These are phyloP conservation scores for Elsinoe ampelina DNA, from an alignment of 2,329 filamentous ascomycete genomes.

Conservation along the genomic window DNA sequence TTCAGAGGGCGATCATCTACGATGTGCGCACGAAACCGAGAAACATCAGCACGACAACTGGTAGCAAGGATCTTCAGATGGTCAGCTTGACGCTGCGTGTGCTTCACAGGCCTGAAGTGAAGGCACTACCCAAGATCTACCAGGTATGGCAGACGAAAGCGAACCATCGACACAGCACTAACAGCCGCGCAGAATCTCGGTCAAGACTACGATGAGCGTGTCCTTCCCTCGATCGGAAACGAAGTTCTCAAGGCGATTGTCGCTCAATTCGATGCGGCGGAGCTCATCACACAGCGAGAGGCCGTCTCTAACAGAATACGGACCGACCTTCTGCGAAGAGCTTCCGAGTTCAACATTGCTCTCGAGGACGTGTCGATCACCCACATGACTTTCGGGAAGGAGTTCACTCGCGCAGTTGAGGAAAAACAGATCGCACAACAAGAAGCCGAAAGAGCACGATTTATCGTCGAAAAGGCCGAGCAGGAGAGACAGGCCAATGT, in stretches of 20 bases:
- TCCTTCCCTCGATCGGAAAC: slow-evolving; percentile 46
- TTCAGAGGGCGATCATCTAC: slow-evolving; percentile 89
- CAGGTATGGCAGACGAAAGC: slow-evolving; percentile 51
- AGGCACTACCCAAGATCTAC: slow-evolving; percentile 92
- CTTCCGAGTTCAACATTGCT: slow-evolving; percentile 95
- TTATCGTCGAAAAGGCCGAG: slow-evolving; percentile 97
- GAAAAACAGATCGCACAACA: slow-evolving; percentile 99
- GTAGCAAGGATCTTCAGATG: slow-evolving; percentile 99
- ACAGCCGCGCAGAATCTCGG: slow-evolving; percentile 65
- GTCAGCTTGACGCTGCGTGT: slow-evolving; percentile 96
- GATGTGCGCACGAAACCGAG: slow-evolving; percentile 96
- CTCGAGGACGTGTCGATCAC: slow-evolving; percentile 98
- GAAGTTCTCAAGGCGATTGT: slow-evolving; percentile 48
- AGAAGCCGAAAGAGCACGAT: slow-evolving; percentile 91
- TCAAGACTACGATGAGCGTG: slow-evolving; percentile 80
- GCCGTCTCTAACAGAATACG: slow-evolving; percentile 93
- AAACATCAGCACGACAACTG: slow-evolving; percentile 95
- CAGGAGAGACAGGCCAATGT: slow-evolving; percentile 98
- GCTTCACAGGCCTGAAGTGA: slow-evolving; percentile 86
- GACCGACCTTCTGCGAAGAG: slow-evolving; percentile 81
- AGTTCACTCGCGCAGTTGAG: slow-evolving; percentile 97
- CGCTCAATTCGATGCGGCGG: slow-evolving; percentile 45
- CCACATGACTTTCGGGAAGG: slow-evolving; percentile 99
- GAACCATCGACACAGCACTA: not conserved
- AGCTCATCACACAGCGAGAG: slow-evolving; percentile 93